A percentile compares a stretch with the other conserved stretches of the same genome.
phyloP scores from a whole-genome alignment of 2,329 filamentous ascomycete genomes.

The Sporothrix sp. region DNA sequence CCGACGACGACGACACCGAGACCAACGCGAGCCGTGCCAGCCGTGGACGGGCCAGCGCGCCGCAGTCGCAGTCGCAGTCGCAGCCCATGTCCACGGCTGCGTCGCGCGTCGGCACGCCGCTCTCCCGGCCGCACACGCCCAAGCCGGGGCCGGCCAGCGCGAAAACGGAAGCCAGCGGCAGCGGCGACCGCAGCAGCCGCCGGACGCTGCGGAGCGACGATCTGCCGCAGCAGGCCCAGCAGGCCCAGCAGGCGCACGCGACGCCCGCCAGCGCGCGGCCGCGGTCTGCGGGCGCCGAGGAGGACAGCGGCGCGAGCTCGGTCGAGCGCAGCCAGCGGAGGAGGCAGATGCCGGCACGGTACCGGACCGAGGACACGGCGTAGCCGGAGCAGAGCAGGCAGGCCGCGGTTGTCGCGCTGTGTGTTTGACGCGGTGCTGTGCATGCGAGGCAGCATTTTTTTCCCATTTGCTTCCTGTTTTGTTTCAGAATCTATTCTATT shows the following conservation, averaged over 20 bases:
- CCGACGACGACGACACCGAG: conserved; percentile 12
- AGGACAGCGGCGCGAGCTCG: conserved; percentile 6
- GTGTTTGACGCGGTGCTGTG: too few species aligned
- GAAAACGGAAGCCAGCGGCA: not conserved
- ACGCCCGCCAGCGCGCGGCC: not conserved
- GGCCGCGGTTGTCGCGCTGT: not conserved
- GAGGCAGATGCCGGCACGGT: conserved; percentile 17
- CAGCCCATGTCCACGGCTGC: not conserved
- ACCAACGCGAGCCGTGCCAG: not conserved
- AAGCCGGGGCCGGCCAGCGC: not conserved
- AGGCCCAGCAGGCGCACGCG: not conserved
- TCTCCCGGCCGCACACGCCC: not conserved
- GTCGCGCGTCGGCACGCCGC: not conserved
- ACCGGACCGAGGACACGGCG: conserved; percentile 2
- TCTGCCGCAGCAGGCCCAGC: not conserved
- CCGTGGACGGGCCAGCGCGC: not conserved
- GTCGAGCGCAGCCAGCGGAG: conserved; percentile 14
- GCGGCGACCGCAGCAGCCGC: not conserved
- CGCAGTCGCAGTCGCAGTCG: not conserved
- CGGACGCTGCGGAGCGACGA: not conserved
- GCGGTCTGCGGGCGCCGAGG: not conserved
- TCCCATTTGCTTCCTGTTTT: too few species aligned
- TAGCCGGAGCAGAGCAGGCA: not conserved
- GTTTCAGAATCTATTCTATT: too few species aligned
- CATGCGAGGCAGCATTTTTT: too few species aligned